phyloP scores from a whole-genome alignment of 1,139 yeast genomes.

The Hansenula sp. region DNA sequence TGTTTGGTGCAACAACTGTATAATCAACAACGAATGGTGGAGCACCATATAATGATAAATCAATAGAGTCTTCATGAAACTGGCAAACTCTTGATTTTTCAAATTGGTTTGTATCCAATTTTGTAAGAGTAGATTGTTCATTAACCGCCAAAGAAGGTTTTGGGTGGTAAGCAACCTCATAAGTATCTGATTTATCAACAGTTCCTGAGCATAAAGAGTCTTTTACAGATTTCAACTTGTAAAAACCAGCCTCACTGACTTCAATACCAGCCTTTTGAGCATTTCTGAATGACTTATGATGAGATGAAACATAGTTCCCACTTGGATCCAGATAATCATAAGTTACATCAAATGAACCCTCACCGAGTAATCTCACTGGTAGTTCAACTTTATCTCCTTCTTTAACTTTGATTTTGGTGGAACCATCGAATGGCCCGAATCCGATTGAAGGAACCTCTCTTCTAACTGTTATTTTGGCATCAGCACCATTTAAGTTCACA shows the following conservation, averaged over 20 bases:
- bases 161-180: slow-evolving; percentile 46
- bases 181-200: slow-evolving; percentile 31
- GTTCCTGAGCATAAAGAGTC: slow-evolving; percentile 72
- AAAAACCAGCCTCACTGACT: slow-evolving; percentile 57
- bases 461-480: slow-evolving; percentile 58
- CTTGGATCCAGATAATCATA: slow-evolving; percentile 32
- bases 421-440: slow-evolving; percentile 32
- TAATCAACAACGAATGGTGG: slow-evolving; percentile 76
- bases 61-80: slow-evolving; percentile 44
- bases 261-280: slow-evolving; percentile 35
- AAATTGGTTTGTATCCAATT: slow-evolving; percentile 21
- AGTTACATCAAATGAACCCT: slow-evolving; percentile 42
- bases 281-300: slow-evolving; percentile 28
- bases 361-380: slow-evolving; percentile 55
- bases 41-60: slow-evolving; percentile 50
- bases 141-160: slow-evolving; percentile 49
- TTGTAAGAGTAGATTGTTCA: slow-evolving; percentile 26
- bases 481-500: slow-evolving; percentile 58
- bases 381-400: slow-evolving; percentile 58
- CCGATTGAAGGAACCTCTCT: slow-evolving; percentile 59
- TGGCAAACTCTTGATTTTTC: slow-evolving; percentile 41
- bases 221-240: slow-evolving; percentile 49
- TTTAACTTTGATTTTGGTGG: slow-evolving; percentile 37
- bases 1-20: slow-evolving; percentile 58
- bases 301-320: slow-evolving; percentile 23